A percentile compares a stretch with the other conserved stretches of the same genome.
phyloP scores from a whole-genome alignment of 495 filamentous ascomycete species.

The Penicillium salamii region DNA sequence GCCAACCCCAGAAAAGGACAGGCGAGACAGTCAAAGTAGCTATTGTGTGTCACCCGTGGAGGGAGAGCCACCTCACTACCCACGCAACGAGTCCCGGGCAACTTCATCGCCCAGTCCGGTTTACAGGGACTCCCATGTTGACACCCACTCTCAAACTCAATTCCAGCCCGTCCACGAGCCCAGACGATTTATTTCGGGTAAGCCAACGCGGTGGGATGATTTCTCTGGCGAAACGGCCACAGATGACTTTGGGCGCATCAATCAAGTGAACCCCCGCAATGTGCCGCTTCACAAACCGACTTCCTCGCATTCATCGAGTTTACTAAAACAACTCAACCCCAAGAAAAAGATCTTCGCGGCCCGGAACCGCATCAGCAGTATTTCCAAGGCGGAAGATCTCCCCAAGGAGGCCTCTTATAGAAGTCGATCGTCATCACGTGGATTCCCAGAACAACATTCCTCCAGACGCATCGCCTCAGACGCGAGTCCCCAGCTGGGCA shows the following conservation, averaged over 20 bases:
- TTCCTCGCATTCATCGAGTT: conserved; percentile 20
- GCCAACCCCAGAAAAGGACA: conserved; percentile 16
- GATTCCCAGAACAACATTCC: conserved; percentile 16
- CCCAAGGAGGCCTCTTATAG: conserved; percentile 8
- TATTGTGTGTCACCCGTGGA: conserved; percentile 49
- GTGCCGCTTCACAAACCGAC: conserved; percentile 22
- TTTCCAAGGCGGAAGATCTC: conserved; percentile 24
- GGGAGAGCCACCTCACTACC: conserved; percentile 4
- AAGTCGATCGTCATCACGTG: conserved; percentile 26
- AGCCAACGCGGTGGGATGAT: conserved; percentile 44
- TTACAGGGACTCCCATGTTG: not conserved
- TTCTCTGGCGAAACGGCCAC: conserved; percentile 49
- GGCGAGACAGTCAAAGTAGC: conserved; percentile 28
- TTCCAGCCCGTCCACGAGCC: conserved; percentile 8
- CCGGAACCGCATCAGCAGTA: conserved; percentile 24
- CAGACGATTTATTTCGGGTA: conserved; percentile 10
- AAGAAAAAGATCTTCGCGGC: conserved; percentile 27
- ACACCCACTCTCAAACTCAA: not conserved
- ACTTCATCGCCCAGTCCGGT: conserved; percentile 8
- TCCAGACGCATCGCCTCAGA: conserved; percentile 3
- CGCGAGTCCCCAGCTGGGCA: conserved; percentile 6
- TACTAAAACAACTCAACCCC: conserved; percentile 28
- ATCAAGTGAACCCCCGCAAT: conserved; percentile 19
- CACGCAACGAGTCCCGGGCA: conserved; percentile 3
- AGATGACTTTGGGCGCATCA: conserved; percentile 26